These are phyloP conservation scores for Closterium sp. DNA, from an alignment of 139 green algal genomes.

Conservation along the genomic window DNA sequence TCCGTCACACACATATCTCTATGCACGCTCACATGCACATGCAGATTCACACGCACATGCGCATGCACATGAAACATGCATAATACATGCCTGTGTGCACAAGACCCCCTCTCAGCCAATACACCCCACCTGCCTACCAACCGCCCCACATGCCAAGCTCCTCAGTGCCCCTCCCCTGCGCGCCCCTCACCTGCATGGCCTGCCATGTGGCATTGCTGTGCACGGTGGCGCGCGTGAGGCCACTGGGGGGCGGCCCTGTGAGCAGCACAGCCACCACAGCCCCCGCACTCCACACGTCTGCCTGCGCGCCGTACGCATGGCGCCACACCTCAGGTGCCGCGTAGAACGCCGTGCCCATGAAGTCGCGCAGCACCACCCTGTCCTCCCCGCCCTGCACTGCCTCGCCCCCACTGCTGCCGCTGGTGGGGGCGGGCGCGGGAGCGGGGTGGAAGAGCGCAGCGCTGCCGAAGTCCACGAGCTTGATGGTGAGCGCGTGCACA, in stretches of 20 bases:
- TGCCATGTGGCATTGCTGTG: slow-evolving; percentile 25
- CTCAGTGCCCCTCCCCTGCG: too few relatives aligned
- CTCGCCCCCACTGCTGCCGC: too few relatives aligned
- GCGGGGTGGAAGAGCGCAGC: neutral
- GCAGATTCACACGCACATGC: neutral
- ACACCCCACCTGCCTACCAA: too few relatives aligned
- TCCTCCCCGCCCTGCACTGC: too few relatives aligned
- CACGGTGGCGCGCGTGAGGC: slow-evolving; percentile 2
- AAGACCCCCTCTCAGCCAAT: neutral
- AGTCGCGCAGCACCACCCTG: slow-evolving; percentile 8
- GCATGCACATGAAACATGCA: neutral
- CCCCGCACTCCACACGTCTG: slow-evolving; percentile 26
- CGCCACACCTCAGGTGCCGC: slow-evolving; percentile 26
- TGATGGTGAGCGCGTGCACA: slow-evolving; percentile 10
- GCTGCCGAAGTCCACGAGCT: slow-evolving; percentile 36
- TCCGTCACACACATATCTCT: too few relatives aligned
- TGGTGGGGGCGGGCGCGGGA: too few relatives aligned
- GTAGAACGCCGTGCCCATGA: slow-evolving; percentile 44
- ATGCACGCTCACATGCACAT: neutral
- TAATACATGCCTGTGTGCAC: neutral
- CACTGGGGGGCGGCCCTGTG: slow-evolving; percentile 20
- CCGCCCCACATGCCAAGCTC: neutral
- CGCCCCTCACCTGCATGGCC: slow-evolving; percentile 15
- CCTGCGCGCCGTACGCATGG: neutral
- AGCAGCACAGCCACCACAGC: slow-evolving; percentile 30